Evolutionary conservation across 1,284 basidiomycete genomes (phyloP).

Genomic region (Pseudomicrostroma phylloplanum): DNA sequence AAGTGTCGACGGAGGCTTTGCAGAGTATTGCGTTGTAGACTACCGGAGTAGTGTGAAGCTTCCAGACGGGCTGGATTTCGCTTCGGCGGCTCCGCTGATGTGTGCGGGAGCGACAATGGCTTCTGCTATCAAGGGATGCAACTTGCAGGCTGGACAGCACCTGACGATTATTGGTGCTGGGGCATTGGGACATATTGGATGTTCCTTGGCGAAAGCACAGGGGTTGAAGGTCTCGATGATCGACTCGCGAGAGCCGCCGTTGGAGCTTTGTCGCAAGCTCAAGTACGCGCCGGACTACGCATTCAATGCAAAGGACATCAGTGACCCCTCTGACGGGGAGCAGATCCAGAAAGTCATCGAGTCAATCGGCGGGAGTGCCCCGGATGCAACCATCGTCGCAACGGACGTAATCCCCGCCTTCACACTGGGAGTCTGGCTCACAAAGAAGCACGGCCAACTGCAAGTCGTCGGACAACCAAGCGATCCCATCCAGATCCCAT

Average conservation of each 20-base stretch:
- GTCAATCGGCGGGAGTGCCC: slow-evolving; percentile 5
- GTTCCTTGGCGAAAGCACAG: slow-evolving; percentile 11
- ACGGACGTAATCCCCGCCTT: slow-evolving; percentile 18
- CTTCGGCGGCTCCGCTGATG: slow-evolving; percentile 16
- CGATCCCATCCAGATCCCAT: slow-evolving; percentile 14
- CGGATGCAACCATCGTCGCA: slow-evolving; percentile 15
- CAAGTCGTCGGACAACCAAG: slow-evolving; percentile 17
- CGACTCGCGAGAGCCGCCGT: slow-evolving; percentile 15
- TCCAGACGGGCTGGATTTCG: slow-evolving; percentile 14
- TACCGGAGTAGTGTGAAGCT: slow-evolving; percentile 1
- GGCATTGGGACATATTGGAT: slow-evolving; percentile 15
- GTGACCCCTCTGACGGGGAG: slow-evolving; percentile 5
- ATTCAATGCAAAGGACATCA: slow-evolving; percentile 9
- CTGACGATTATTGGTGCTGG: slow-evolving; percentile 15
- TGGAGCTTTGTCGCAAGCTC: slow-evolving; percentile 13
- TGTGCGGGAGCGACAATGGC: slow-evolving; percentile 19
- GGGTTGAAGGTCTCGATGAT: slow-evolving; percentile 9
- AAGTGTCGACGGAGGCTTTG: slow-evolving; percentile 12
- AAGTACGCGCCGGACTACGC: slow-evolving; percentile 7
- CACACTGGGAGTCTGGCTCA: slow-evolving; percentile 13
- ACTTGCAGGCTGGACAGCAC: slow-evolving; percentile 10
- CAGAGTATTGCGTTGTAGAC: slow-evolving; percentile 11
- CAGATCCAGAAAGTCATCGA: slow-evolving; percentile 9
- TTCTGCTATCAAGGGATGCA: slow-evolving; percentile 13
- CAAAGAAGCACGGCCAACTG: slow-evolving; percentile 15